Conservation (phyloP, 2,329 filamentous ascomycete species). For the Aphanocladium album region DNA sequence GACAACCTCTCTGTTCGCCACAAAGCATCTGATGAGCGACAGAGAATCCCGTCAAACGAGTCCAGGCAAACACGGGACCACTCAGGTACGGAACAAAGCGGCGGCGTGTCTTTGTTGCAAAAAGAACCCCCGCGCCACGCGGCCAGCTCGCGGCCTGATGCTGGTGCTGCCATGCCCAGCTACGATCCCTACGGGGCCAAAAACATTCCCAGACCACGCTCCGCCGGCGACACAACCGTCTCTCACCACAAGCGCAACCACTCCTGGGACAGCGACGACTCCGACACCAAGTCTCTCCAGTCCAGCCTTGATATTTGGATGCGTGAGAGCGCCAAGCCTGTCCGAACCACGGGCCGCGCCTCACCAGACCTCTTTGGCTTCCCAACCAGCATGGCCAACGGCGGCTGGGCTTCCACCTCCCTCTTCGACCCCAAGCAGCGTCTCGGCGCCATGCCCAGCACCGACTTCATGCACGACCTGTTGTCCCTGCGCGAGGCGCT, state of each 20-base stretch:
- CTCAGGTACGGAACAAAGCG: neutral
- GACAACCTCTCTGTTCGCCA: slow-evolving; percentile 39
- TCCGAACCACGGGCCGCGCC: slow-evolving; percentile 21
- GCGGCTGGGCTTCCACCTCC: slow-evolving; percentile 43
- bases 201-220: slow-evolving; percentile 38
- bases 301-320: slow-evolving; percentile 56
- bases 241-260: slow-evolving; percentile 32
- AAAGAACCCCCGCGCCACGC: neutral
- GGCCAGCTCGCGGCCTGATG: neutral
- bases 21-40: slow-evolving; percentile 24
- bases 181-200: slow-evolving; percentile 15
- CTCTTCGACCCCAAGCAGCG: slow-evolving; percentile 38
- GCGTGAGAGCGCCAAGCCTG: slow-evolving; percentile 45
- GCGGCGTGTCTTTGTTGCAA: slow-evolving; percentile 8
- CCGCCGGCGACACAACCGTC: slow-evolving; percentile 41
- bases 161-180: neutral
- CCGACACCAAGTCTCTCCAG: slow-evolving; percentile 37
- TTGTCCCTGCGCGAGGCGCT: slow-evolving; percentile 37
- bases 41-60: slow-evolving; percentile 10
- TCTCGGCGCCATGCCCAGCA: slow-evolving; percentile 21
- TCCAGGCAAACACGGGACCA: neutral
- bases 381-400: slow-evolving; percentile 32
- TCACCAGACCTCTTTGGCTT: slow-evolving; percentile 54
- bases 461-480: slow-evolving; percentile 43
- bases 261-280: slow-evolving; percentile 42